A percentile compares a stretch with the other conserved stretches of the same genome.
Conservation (phyloP, 352 stramenopile species). For the Globisporangium viniferum region DNA sequence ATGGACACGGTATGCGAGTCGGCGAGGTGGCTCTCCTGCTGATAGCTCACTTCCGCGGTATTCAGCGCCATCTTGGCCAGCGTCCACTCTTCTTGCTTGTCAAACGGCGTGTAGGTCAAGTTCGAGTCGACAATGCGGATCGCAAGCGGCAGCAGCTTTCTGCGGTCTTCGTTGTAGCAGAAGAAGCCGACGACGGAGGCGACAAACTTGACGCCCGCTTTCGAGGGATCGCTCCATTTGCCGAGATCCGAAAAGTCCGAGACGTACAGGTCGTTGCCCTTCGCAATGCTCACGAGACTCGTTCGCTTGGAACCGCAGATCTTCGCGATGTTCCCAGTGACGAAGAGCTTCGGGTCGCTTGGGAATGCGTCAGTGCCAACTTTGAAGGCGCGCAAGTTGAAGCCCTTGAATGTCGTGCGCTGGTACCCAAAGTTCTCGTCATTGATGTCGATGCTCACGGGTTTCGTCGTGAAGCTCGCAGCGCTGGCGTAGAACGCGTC, state of each 20-base stretch:
- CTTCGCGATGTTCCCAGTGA: conserved; percentile 21
- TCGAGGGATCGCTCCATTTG: conserved; percentile 27
- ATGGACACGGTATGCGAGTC: neutral
- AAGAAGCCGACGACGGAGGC: conserved; percentile 40
- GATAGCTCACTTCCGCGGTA: conserved; percentile 20
- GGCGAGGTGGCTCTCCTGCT: neutral
- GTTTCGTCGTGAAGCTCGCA: neutral
- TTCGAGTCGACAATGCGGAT: conserved; percentile 38
- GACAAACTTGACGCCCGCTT: conserved; percentile 29
- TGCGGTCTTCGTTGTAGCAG: conserved; percentile 27
- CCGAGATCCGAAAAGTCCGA: conserved; percentile 31
- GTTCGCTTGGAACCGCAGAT: conserved; percentile 29
- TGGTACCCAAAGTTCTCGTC: conserved; percentile 39
- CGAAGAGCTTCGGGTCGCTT: conserved; percentile 23
- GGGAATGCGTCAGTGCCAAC: conserved; percentile 9
- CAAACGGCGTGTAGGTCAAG: conserved; percentile 47
- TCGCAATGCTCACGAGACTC: neutral
- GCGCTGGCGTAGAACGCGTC: conserved; percentile 8
- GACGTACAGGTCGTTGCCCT: conserved; percentile 30
- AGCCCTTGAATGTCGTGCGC: conserved; percentile 42
- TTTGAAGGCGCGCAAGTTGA: conserved; percentile 29
- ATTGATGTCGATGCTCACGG: conserved; percentile 28
- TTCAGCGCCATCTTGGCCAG: conserved; percentile 43
- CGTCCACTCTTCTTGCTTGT: conserved; percentile 10
- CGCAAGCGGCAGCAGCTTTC: conserved; percentile 37